Percentiles rank a stretch among this genome's conserved stretches.
Conservation (phyloP, 2,329 filamentous ascomycete genomes). For the Talaromyces sp. region DNA sequence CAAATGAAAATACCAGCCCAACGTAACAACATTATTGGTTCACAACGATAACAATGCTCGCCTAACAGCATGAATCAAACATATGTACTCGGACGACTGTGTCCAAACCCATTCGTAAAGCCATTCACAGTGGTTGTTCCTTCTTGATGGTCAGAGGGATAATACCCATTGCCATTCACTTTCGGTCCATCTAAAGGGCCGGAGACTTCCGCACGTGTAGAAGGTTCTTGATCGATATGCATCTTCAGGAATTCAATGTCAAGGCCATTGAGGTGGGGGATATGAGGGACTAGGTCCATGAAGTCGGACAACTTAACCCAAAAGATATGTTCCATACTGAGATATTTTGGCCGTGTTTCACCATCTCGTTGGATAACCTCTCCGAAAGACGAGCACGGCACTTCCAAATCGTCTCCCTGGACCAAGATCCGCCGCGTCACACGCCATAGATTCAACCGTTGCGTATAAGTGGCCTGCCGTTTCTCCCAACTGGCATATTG, state of each 20-base stretch:
- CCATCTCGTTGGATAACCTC: slow-evolving; percentile 39
- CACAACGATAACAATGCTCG: background rate
- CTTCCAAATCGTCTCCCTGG: slow-evolving; percentile 36
- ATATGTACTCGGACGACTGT: slow-evolving; percentile 37
- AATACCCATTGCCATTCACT: slow-evolving; percentile 29
- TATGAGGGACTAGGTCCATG: slow-evolving; percentile 45
- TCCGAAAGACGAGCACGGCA: slow-evolving; percentile 33
- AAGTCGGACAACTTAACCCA: slow-evolving; percentile 51
- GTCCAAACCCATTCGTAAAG: slow-evolving; percentile 32
- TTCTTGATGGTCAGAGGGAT: slow-evolving; percentile 16
- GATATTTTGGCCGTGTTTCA: slow-evolving; percentile 45
- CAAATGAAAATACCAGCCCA: slow-evolving; percentile 27
- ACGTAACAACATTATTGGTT: slow-evolving; percentile 19
- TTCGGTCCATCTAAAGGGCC: slow-evolving; percentile 19
- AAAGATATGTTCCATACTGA: slow-evolving; percentile 47
- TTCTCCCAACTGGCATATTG: slow-evolving; percentile 47
- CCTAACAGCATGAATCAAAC: slow-evolving; percentile 24
- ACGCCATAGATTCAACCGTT: slow-evolving; percentile 45
- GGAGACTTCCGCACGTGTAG: slow-evolving; percentile 14
- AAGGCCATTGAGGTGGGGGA: slow-evolving; percentile 43
- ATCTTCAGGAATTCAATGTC: slow-evolving; percentile 36
- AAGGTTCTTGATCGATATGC: slow-evolving; percentile 38
- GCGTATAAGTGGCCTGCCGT: slow-evolving; percentile 37
- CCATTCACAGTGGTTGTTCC: slow-evolving; percentile 26
- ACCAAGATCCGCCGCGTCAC: slow-evolving; percentile 43